A percentile compares a stretch with the other conserved stretches of the same genome.
Evolutionary conservation across 495 filamentous ascomycete genomes (phyloP).

Genomic region (Penicillium diatomitis): DNA sequence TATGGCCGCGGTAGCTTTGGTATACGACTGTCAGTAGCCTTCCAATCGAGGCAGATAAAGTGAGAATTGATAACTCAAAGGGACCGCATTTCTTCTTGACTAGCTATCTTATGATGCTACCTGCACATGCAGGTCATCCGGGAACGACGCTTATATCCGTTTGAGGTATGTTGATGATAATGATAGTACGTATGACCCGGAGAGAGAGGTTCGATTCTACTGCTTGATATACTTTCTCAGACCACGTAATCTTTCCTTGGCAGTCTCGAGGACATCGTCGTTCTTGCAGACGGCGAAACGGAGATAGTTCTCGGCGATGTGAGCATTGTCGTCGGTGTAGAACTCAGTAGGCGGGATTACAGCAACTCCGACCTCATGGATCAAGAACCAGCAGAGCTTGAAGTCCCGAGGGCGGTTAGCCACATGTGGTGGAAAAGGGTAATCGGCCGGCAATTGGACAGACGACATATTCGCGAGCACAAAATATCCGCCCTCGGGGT

Average conservation of each 20-base stretch:
- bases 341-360: slow-evolving; percentile 96
- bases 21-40: no score
- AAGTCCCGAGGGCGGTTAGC: slow-evolving; percentile 81
- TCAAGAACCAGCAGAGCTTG: slow-evolving; percentile 89
- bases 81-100: no score
- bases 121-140: no score
- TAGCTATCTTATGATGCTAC: no score
- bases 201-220: background rate
- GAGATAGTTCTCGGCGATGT: slow-evolving; percentile 85
- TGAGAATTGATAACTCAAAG: no score
- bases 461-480: slow-evolving; percentile 85
- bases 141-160: no score
- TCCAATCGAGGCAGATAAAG: no score
- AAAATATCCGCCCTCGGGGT: slow-evolving; percentile 94
- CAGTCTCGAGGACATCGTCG: slow-evolving; percentile 77
- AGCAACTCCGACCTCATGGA: slow-evolving; percentile 90
- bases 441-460: slow-evolving; percentile 70
- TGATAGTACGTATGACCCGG: no score
- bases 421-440: slow-evolving; percentile 83
- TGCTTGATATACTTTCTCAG: slow-evolving; percentile 68
- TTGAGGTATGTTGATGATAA: no score
- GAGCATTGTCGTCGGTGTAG: slow-evolving; percentile 73
- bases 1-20: no score
- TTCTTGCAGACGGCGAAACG: slow-evolving; percentile 96
- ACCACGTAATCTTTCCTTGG: slow-evolving; percentile 79